These are phyloP conservation scores for Rheum nobile DNA, from an alignment of 148 eudicot genomes.

Conservation along the genomic window DNA sequence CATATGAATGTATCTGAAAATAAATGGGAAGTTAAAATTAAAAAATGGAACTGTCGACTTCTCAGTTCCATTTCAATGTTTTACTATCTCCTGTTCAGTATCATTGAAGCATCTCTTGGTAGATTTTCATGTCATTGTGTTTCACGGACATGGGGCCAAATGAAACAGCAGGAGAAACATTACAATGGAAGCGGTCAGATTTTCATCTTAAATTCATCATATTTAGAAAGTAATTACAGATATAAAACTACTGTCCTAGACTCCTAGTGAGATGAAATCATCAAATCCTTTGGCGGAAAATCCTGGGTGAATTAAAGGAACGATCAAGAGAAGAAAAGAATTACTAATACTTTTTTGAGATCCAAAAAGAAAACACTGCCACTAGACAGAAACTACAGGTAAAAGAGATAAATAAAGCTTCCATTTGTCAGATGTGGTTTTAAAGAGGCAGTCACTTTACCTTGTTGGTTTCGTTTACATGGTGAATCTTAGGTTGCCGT, in stretches of 20 bases:
- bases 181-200: neutral
- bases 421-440: neutral
- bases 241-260: neutral
- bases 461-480: conserved; percentile 64
- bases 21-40: neutral
- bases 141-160: neutral
- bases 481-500: conserved; percentile 69
- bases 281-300: neutral
- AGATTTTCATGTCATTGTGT: neutral
- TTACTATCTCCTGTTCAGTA: neutral
- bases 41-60: neutral
- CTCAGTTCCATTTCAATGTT: neutral
- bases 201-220: neutral
- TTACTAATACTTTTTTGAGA: neutral
- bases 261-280: neutral
- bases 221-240: neutral
- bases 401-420: no score
- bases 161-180: neutral
- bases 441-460: conserved; percentile 21
- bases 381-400: neutral
- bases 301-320: neutral
- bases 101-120: neutral
- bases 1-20: neutral
- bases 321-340: neutral
- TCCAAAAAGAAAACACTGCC: neutral